phyloP scores from a whole-genome alignment of 2,329 filamentous ascomycete genomes.

The Lasiodiplodia sp. region DNA sequence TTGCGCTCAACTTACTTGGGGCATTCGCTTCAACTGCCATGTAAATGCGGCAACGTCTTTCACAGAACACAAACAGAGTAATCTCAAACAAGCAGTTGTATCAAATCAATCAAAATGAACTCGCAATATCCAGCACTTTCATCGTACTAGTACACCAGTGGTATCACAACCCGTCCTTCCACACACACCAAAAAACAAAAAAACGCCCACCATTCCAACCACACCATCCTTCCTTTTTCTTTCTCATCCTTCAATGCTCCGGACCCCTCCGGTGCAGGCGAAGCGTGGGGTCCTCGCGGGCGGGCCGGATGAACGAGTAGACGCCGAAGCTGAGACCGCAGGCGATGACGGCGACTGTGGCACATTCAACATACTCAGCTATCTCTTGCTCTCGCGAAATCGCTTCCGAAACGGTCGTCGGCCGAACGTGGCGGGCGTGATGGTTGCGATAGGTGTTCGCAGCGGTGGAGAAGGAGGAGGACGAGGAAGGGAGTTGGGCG shows the following conservation, averaged over 20 bases:
- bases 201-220: no score
- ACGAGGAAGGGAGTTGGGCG: neutral
- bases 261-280: constrained; percentile 19
- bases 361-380: constrained; percentile 17
- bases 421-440: neutral
- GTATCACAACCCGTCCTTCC: no score
- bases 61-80: no score
- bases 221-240: no score
- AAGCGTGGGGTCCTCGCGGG: constrained; percentile 9
- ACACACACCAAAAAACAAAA: no score
- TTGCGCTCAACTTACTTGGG: no score
- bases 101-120: no score
- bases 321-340: constrained; percentile 22
- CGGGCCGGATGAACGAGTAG: constrained; percentile 28
- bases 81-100: no score
- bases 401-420: neutral
- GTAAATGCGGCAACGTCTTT: no score
- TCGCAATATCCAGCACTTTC: no score
- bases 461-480: neutral
- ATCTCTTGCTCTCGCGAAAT: neutral
- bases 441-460: neutral
- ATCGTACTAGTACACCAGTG: no score
- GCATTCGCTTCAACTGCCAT: no score
- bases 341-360: constrained; percentile 21
- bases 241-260: neutral